phyloP scores from a whole-genome alignment of 2,329 filamentous ascomycete genomes.

The Grosmannia penicillata region DNA sequence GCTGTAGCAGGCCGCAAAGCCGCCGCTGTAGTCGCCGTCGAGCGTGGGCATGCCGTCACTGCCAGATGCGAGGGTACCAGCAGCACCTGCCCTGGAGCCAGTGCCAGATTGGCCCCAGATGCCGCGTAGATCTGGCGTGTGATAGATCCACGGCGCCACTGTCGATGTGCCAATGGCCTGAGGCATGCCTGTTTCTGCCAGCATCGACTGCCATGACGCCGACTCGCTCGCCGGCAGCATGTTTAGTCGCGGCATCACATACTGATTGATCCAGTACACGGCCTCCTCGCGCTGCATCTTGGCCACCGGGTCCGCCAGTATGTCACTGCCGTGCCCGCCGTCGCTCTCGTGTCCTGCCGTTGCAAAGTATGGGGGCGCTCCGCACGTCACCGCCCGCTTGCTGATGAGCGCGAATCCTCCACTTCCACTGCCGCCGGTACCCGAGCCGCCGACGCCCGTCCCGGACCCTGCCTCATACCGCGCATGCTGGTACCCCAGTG shows the following conservation, averaged over 20 bases:
- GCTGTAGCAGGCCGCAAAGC: not conserved
- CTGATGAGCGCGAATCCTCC: slow-evolving; percentile 49
- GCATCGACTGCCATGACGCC: slow-evolving; percentile 15
- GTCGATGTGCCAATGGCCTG: slow-evolving; percentile 29
- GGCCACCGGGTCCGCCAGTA: slow-evolving; percentile 37
- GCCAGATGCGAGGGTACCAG: no score
- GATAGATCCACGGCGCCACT: slow-evolving; percentile 40
- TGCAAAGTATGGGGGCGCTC: slow-evolving; percentile 47
- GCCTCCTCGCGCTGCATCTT: slow-evolving; percentile 54
- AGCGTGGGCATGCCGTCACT: slow-evolving; percentile 1
- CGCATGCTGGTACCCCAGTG: slow-evolving; percentile 39
- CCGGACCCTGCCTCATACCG: slow-evolving; percentile 40
- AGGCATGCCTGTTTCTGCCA: slow-evolving; percentile 13
- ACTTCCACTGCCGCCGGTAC: no score
- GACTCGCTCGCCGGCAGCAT: slow-evolving; percentile 31
- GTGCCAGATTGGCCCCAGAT: not conserved
- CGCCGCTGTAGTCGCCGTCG: not conserved
- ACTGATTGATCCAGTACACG: slow-evolving; percentile 55
- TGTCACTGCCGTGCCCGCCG: not conserved
- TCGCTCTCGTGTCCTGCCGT: slow-evolving; percentile 21
- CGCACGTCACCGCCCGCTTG: slow-evolving; percentile 49
- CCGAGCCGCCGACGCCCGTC: no score
- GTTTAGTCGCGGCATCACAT: slow-evolving; percentile 45
- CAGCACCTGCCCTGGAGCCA: no score
- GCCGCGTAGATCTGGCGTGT: slow-evolving; percentile 6